A percentile compares a stretch with the other conserved stretches of the same genome.
These are phyloP conservation scores for Solanum ossicruentum DNA, from an alignment of 257 asterid species.

Conservation along the genomic window DNA sequence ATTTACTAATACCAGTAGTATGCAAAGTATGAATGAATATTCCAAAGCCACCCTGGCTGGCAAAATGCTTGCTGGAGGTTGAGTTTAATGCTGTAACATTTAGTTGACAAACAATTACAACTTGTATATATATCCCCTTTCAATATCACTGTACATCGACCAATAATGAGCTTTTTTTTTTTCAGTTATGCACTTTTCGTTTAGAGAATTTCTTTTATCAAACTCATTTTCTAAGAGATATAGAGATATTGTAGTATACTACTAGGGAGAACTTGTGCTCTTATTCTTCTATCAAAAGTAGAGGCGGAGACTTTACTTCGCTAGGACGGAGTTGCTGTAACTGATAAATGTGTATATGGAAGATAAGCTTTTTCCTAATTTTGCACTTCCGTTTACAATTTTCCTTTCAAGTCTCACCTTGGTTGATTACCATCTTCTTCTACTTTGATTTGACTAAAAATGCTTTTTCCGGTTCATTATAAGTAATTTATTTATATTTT, in stretches of 20 bases:
- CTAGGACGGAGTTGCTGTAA: too few species aligned
- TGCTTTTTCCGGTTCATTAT: background rate
- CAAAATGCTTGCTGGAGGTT: slow-evolving; percentile 22
- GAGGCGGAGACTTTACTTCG: too few species aligned
- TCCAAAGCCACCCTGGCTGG: slow-evolving; percentile 19
- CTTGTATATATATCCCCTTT: slow-evolving; percentile 22
- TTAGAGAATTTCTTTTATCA: background rate
- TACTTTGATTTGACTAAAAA: background rate
- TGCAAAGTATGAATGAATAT: background rate
- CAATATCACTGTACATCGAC: background rate
- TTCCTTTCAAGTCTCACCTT: too few species aligned
- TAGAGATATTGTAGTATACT: too few species aligned
- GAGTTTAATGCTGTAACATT: slow-evolving; percentile 6
- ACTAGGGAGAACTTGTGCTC: too few species aligned
- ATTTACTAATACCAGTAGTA: slow-evolving; percentile 1
- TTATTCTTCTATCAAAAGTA: too few species aligned
- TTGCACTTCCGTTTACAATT: background rate
- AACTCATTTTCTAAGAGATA: too few species aligned
- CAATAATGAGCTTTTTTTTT: background rate
- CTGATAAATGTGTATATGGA: background rate
- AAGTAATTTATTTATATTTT: background rate
- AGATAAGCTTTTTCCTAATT: background rate
- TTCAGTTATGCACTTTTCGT: background rate
- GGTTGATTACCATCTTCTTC: too few species aligned
- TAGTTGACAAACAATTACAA: slow-evolving; percentile 20